These are phyloP conservation scores for Penicillium sp. DNA, from an alignment of 2,329 filamentous ascomycete genomes.

Conservation along the genomic window DNA sequence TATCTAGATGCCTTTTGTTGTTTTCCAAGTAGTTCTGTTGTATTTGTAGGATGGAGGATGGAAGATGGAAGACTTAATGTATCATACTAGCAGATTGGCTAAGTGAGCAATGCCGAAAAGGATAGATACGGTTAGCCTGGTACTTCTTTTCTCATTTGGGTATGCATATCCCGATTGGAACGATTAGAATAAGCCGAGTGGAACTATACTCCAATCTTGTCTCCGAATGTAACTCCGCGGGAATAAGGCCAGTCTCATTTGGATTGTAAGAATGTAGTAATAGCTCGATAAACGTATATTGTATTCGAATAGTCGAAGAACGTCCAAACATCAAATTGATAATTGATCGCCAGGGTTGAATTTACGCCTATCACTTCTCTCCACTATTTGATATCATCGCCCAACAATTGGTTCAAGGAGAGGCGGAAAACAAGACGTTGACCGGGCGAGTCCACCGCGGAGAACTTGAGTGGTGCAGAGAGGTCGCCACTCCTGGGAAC, in stretches of 20 bases:
- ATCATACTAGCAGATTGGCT: no score
- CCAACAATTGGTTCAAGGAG: constrained; percentile 15
- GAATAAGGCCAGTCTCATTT: not conserved
- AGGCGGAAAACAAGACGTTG: constrained; percentile 18
- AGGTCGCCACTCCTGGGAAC: constrained; percentile 14
- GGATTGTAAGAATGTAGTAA: not conserved
- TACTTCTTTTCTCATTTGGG: not conserved
- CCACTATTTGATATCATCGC: constrained; percentile 25
- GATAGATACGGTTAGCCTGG: not conserved
- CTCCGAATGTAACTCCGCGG: not conserved
- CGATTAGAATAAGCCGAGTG: not conserved
- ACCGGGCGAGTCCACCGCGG: constrained; percentile 17
- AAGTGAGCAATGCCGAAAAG: not conserved
- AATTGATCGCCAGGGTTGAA: not conserved
- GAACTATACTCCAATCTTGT: not conserved
- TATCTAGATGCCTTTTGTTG: not conserved
- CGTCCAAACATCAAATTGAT: not conserved
- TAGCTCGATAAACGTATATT: not conserved
- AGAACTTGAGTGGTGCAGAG: constrained; percentile 16
- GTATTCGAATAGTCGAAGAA: not conserved
- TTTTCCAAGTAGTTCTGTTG: not conserved
- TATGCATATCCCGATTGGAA: not conserved
- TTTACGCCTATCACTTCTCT: constrained; percentile 2
- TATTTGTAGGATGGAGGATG: not conserved
- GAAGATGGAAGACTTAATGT: not conserved